Evolutionary conservation across 257 asterid genomes (phyloP).

Genomic region (Salvia hispanica): DNA sequence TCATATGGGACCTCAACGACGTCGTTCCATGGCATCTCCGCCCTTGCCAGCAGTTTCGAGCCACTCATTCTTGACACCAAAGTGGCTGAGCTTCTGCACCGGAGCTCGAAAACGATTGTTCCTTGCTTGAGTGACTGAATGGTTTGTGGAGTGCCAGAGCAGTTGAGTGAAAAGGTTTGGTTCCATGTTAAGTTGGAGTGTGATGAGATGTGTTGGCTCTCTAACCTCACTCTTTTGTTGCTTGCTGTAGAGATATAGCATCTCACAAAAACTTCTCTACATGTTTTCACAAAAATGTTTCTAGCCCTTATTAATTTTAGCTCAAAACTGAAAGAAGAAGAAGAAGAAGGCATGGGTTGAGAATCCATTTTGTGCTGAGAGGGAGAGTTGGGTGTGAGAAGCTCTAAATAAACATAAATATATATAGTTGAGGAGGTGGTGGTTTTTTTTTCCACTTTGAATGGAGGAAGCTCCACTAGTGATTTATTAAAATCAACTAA

Average conservation of each 20-base stretch:
- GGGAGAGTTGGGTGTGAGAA: conserved; percentile 18
- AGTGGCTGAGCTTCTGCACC: conserved; percentile 43
- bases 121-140: conserved; percentile 43
- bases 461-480: conserved; percentile 19
- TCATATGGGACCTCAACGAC: conserved; percentile 39
- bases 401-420: conserved; percentile 31
- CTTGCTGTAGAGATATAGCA: conserved; percentile 56
- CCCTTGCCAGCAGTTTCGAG: conserved; percentile 55
- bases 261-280: conserved; percentile 53
- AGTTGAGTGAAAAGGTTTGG: conserved; percentile 55
- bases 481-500: conserved; percentile 1
- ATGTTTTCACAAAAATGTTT: conserved; percentile 40
- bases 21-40: conserved; percentile 56
- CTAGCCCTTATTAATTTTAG: conserved; percentile 51
- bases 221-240: conserved; percentile 46
- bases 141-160: conserved; percentile 44
- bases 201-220: conserved; percentile 49
- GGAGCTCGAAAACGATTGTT: conserved; percentile 50
- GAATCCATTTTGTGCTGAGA: conserved; percentile 38
- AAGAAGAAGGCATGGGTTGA: not conserved
- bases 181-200: conserved; percentile 47
- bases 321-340: conserved; percentile 42
- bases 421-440: conserved; percentile 32
- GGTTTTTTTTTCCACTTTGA: not conserved
- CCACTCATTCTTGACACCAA: conserved; percentile 42